These are phyloP conservation scores for Tetrapisispora iriomotensis DNA, from an alignment of 805 yeast species.

Conservation along the genomic window DNA sequence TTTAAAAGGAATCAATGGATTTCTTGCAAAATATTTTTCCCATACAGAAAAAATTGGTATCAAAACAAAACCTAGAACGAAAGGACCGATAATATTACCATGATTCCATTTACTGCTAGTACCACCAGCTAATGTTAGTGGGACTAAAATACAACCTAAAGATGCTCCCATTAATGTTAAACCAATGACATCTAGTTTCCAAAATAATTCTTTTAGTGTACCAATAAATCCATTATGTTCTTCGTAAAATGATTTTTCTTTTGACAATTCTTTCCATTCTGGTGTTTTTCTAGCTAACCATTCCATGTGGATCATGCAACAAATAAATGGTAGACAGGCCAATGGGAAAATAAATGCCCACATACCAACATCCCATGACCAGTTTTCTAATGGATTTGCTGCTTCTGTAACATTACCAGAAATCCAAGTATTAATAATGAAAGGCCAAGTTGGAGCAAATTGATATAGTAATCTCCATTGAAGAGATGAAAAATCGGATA, in stretches of 20 bases:
- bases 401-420: constrained; percentile 46
- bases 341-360: constrained; percentile 73
- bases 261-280: constrained; percentile 38
- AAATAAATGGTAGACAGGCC: constrained; percentile 48
- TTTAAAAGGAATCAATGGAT: constrained; percentile 55
- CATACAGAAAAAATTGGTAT: constrained; percentile 51
- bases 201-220: constrained; percentile 36
- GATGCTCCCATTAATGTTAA: constrained; percentile 43
- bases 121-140: constrained; percentile 73
- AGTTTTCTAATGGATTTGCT: constrained; percentile 29
- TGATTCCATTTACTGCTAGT: constrained; percentile 42
- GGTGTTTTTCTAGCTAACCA: constrained; percentile 41
- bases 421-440: constrained; percentile 71
- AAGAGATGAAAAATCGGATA: constrained; percentile 58
- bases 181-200: constrained; percentile 62
- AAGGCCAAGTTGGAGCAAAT: constrained; percentile 61
- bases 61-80: constrained; percentile 54
- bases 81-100: constrained; percentile 56
- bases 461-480: constrained; percentile 63
- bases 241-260: constrained; percentile 33
- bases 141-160: constrained; percentile 58
- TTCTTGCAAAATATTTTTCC: constrained; percentile 46
- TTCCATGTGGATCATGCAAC: constrained; percentile 47
- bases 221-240: constrained; percentile 28
- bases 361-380: constrained; percentile 74